phyloP scores from a whole-genome alignment of 805 yeast genomes.

The Kuraishia ogatae region DNA sequence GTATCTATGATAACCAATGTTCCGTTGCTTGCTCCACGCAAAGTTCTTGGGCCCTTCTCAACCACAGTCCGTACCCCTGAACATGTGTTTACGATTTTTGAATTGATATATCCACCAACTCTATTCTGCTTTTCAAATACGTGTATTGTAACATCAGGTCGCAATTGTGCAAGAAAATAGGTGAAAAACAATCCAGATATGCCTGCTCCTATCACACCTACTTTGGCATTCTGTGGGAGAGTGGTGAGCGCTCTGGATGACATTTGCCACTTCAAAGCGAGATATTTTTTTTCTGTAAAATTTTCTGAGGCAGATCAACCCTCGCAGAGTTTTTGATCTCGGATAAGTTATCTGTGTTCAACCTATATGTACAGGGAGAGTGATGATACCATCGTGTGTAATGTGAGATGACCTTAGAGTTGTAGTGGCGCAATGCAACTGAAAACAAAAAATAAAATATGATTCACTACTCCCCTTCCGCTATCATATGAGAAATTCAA shows the following conservation, averaged over 20 bases:
- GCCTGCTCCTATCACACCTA: constrained; percentile 84
- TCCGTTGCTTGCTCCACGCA: constrained; percentile 79
- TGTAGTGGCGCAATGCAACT: background rate
- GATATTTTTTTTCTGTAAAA: no score
- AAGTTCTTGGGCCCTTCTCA: constrained; percentile 89
- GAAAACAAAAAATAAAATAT: no score
- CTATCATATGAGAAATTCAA: no score
- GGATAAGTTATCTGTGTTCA: background rate
- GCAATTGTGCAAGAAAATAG: constrained; percentile 54
- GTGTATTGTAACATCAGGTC: constrained; percentile 68
- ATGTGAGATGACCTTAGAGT: background rate
- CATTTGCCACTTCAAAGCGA: background rate
- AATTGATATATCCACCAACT: constrained; percentile 76
- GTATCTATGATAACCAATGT: constrained; percentile 60
- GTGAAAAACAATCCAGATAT: constrained; percentile 76
- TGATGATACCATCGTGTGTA: background rate
- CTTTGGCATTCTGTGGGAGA: constrained; percentile 10
- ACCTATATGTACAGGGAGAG: background rate
- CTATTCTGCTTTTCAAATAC: constrained; percentile 47
- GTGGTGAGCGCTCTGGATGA: background rate
- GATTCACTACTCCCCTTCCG: no score
- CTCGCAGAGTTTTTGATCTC: no score
- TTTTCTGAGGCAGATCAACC: no score
- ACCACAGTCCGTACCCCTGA: constrained; percentile 24
- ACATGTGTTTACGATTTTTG: constrained; percentile 27